phyloP scores from a whole-genome alignment of 2,329 filamentous ascomycete species.

The Alternaria consortialis region DNA sequence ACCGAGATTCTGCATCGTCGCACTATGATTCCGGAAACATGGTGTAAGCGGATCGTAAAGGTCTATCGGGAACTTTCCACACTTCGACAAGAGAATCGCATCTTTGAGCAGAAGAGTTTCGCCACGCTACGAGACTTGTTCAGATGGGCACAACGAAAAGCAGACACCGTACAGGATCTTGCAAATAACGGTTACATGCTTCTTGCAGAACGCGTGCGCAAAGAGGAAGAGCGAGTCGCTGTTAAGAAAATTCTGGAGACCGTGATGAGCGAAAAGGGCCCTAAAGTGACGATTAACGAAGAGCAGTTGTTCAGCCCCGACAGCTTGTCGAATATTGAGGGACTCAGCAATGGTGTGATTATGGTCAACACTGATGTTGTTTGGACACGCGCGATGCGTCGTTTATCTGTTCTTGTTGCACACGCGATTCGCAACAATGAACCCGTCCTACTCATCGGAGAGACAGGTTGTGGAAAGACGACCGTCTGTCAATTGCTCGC shows the following conservation, averaged over 20 bases:
- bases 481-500: slow-evolving; percentile 94
- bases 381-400: slow-evolving; percentile 94
- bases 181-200: slow-evolving; percentile 96
- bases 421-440: slow-evolving; percentile 89
- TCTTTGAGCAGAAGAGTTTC: slow-evolving; percentile 98
- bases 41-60: slow-evolving; percentile 88
- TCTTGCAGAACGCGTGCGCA: slow-evolving; percentile 91
- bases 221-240: slow-evolving; percentile 81
- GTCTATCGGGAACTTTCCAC: slow-evolving; percentile 94
- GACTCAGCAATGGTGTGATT: slow-evolving; percentile 37
- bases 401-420: slow-evolving; percentile 88
- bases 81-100: slow-evolving; percentile 84
- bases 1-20: slow-evolving; percentile 90
- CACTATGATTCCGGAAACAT: slow-evolving; percentile 88
- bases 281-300: slow-evolving; percentile 77
- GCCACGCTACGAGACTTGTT: slow-evolving; percentile 96
- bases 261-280: slow-evolving; percentile 72
- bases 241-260: slow-evolving; percentile 90
- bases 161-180: slow-evolving; percentile 86
- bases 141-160: slow-evolving; percentile 87
- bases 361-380: slow-evolving; percentile 65
- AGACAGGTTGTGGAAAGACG: slow-evolving; percentile 98
- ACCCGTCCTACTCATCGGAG: slow-evolving; percentile 91
- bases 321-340: slow-evolving; percentile 47
- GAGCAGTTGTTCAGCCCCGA: slow-evolving; percentile 71